These are phyloP conservation scores for Arxiozyma telluris DNA, from an alignment of 1,139 yeast genomes.

Conservation along the genomic window DNA sequence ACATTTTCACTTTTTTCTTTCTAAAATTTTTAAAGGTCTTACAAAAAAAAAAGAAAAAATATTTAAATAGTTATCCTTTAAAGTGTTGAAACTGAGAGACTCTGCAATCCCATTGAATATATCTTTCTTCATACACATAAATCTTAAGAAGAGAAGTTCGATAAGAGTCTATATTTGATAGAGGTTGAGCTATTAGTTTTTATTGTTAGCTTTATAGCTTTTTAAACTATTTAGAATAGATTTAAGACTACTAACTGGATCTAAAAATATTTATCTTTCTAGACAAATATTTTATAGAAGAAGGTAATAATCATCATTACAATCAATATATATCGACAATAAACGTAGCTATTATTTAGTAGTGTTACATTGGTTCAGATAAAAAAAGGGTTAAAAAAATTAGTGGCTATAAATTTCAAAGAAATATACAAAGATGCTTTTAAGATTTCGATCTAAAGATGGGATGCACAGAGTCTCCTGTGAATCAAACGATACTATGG, in stretches of 20 bases:
- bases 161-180: too few species aligned
- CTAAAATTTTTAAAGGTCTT: too few species aligned
- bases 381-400: too few species aligned
- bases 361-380: not conserved
- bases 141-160: not conserved
- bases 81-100: not conserved
- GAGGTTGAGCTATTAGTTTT: not conserved
- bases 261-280: not conserved
- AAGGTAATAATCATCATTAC: not conserved
- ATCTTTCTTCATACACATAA: not conserved
- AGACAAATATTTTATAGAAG: not conserved
- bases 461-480: conserved; percentile 69
- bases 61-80: too few species aligned
- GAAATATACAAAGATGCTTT: conserved; percentile 35
- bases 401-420: not conserved
- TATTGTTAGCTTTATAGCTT: not conserved
- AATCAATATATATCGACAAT: too few species aligned
- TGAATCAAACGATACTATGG: conserved; percentile 42
- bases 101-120: too few species aligned
- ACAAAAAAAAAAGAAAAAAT: too few species aligned
- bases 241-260: not conserved
- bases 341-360: not conserved
- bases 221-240: too few species aligned
- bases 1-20: too few species aligned
- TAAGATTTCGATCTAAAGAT: conserved; percentile 75